Base-by-base conservation (phyloP, 768 basidiomycete genomes). In the Porpolomopsis calyptriformis region DNA sequence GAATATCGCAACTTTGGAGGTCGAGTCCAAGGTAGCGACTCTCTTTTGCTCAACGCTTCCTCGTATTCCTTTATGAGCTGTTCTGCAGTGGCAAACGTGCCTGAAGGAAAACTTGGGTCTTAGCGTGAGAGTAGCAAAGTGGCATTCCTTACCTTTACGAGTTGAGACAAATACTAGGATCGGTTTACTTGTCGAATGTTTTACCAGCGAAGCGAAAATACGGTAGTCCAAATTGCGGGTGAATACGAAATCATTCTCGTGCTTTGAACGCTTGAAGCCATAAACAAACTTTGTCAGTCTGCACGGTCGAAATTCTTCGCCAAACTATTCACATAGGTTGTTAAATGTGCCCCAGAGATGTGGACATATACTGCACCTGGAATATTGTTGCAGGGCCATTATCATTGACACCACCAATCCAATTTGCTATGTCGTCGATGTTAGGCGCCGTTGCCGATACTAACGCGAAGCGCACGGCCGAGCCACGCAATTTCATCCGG, bases 401-500 rank as follows among this genome's bases (percentile, higher is more conserved):
- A 3, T 42, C 52, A 22, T 56, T 49, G 24, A 56, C 56, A 41
- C 65, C 70, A 35, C 83, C 81, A 38, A 98, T 80, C 94, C 94
- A 99, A 45, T 66, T 62, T 1, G 91, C 90, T 24, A 99, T 78
- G 52, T 99, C 94, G 22, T 78, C 69, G 42, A 92, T 84, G 54
- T 99, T 98, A 0, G 94, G 94, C 10, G 90, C 85, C 0, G 94
- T 97, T 4, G 94, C 94, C 0, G 91, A 94, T 31, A 97, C 78
- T 14, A 96, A 74, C 24, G 96, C 64, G 59, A 98, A 93, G 5
- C 96, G 80, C 20, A 89, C 78, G 2, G 63, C 60, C 2, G 72
- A 69, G 7, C 80, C 83, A 8, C 80, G 74, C 2, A 77, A 64
- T 62, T 86, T 93, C 89, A 98, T 94, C 20, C 96, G 79, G 2